Percentiles rank a stretch among this genome's conserved stretches.
These are phyloP conservation scores for Irpex lacteus DNA, from an alignment of 1,284 basidiomycete species.

Conservation along the genomic window DNA sequence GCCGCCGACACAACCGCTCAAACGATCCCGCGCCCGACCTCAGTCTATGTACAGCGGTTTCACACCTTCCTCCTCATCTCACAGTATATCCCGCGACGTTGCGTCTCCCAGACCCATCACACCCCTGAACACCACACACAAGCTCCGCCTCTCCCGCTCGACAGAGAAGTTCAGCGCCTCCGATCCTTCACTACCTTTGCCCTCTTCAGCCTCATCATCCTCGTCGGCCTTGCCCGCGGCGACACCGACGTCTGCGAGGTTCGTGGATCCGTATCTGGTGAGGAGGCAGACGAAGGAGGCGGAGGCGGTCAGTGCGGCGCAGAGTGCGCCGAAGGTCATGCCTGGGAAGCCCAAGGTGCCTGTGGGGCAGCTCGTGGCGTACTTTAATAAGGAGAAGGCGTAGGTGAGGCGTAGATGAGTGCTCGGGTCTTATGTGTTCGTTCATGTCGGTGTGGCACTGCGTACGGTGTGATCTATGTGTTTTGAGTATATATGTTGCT, in stretches of 20 bases:
- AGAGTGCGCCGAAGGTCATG: constrained; percentile 30
- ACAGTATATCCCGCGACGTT: constrained; percentile 16
- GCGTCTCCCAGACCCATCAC: constrained; percentile 25
- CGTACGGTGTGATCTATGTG: too few species aligned
- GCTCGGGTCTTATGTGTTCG: neutral
- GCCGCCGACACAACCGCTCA: constrained; percentile 11
- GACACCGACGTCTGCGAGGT: constrained; percentile 37
- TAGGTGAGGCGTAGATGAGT: neutral
- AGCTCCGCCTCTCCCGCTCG: constrained; percentile 49
- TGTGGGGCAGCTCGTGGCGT: constrained; percentile 75
- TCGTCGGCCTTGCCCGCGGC: constrained; percentile 11
- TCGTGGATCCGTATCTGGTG: constrained; percentile 71
- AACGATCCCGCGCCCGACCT: constrained; percentile 23
- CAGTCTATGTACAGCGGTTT: constrained; percentile 28
- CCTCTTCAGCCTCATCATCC: neutral
- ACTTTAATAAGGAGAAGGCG: constrained; percentile 69
- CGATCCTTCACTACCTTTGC: neutral
- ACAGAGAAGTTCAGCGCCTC: constrained; percentile 34
- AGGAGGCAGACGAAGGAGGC: constrained; percentile 58
- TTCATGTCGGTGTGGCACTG: too few species aligned
- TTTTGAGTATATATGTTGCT: too few species aligned
- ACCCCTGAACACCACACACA: constrained; percentile 37
- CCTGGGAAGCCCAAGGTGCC: constrained; percentile 60
- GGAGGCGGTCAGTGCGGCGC: constrained; percentile 35
- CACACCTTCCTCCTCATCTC: constrained; percentile 20